Base-by-base conservation (phyloP, 352 stramenopile species). In the Globisporangium acanthophoron region DNA sequence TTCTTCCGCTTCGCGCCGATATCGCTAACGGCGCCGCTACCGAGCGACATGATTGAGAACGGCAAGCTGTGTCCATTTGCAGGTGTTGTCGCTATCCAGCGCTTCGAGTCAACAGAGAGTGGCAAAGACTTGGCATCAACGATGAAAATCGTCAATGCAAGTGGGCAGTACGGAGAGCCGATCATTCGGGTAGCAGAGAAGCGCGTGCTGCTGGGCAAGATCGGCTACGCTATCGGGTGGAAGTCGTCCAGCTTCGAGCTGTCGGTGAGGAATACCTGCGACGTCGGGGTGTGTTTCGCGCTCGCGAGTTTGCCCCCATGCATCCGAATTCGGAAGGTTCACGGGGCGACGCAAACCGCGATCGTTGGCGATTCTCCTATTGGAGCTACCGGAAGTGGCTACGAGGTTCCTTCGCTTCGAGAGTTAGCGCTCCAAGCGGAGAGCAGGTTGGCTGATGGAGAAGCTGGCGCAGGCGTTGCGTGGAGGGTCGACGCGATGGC, bases 161-260 rank as follows among this genome's bases (percentile, higher is more conserved):
- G 58, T 18, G 87, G 85, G 4, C 67, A 54, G 9, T 94, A 88
- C 61, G 80, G 80, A 12, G 79, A 94, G 49, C 71, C 87, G 6
- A 64, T 53, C 18, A 68, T 96, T 47, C 57, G 71, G 15, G 68
- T 92, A 16, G n/a, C 54, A 16, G 76, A 91, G 18, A 84, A 73
- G 20, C 47, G 52, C 13, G 48, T 94, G 20, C 73, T 71, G 33
- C 64, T 96, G 29, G 87, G 87, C 44, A 96, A 96, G 56, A 85
- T 96, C 57, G 83, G 85, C 2, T 94, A 92, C 54, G 78, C 73
- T 7, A 74, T 88, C 54, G 80, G 80, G 3, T 93, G 84, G 84
- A 81, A 80, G 60, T 76, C 77, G 15, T 87, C 75, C 0, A 67
- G 54, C 16, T 96, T 96, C 60, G 66, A 87, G 7, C 20, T 94